Percentiles rank a stretch among this genome's conserved stretches.
phyloP scores from a whole-genome alignment of 768 basidiomycete species.

The Punctularia strigosozonata region DNA sequence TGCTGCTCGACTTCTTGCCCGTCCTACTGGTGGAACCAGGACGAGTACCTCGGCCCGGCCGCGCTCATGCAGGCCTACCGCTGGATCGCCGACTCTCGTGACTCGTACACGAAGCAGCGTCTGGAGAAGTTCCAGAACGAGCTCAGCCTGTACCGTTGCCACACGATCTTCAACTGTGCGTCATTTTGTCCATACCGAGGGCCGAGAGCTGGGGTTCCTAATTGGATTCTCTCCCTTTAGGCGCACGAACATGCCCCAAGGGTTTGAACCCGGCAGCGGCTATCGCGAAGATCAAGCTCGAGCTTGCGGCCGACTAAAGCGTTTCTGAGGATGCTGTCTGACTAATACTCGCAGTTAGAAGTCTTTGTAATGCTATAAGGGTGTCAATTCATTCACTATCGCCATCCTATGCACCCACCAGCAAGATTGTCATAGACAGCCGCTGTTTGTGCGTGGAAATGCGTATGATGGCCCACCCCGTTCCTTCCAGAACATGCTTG shows the following conservation, averaged over 20 bases:
- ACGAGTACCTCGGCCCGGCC: constrained; percentile 95
- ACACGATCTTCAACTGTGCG: constrained; percentile 95
- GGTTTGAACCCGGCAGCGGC: constrained; percentile 88
- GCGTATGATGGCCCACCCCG: too few species aligned
- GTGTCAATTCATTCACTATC: too few species aligned
- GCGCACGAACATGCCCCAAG: constrained; percentile 94
- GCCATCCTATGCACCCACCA: too few species aligned
- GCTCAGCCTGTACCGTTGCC: constrained; percentile 93
- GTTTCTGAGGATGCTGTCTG: too few species aligned
- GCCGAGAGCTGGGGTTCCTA: too few species aligned
- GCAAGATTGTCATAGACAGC: too few species aligned
- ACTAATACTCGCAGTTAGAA: too few species aligned
- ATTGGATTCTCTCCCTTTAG: constrained; percentile 20
- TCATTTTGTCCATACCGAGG: too few species aligned
- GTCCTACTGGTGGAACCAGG: constrained; percentile 99
- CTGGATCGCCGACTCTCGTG: constrained; percentile 97
- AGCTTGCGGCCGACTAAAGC: constrained; percentile 68
- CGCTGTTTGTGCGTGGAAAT: too few species aligned
- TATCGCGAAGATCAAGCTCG: constrained; percentile 89
- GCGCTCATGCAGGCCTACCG: constrained; percentile 95
- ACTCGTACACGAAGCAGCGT: constrained; percentile 64
- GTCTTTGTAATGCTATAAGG: too few species aligned
- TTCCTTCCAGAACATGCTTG: too few species aligned
- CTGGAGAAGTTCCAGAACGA: constrained; percentile 93
- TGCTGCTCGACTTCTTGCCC: constrained; percentile 98